Conservation (phyloP, 2,329 filamentous ascomycete genomes). For the Hypoxylon sp. region DNA sequence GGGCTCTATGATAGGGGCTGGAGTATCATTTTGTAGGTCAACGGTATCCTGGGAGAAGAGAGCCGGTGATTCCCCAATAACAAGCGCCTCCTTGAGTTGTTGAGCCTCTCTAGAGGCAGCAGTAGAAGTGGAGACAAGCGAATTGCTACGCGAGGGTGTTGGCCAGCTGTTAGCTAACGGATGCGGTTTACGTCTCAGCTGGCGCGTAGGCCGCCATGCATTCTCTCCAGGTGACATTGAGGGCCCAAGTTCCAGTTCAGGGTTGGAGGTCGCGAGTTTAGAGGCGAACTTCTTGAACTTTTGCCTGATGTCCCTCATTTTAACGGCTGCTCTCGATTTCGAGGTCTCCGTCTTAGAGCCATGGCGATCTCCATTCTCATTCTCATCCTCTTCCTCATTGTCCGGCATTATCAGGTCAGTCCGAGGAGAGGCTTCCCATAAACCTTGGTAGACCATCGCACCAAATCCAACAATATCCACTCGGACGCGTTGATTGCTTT, state of each 20-base stretch:
- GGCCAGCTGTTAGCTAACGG: background rate
- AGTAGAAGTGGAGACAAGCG: background rate
- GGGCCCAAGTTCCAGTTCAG: background rate
- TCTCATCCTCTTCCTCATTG: background rate
- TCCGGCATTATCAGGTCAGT: constrained; percentile 4
- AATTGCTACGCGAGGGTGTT: background rate
- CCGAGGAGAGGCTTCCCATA: background rate
- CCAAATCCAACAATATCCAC: background rate
- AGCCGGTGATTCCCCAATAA: background rate
- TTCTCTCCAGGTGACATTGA: background rate
- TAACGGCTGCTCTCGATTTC: background rate
- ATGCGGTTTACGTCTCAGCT: background rate
- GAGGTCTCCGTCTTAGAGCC: background rate
- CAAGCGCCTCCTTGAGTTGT: background rate
- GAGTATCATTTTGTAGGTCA: background rate
- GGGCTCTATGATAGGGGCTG: background rate
- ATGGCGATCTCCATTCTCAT: background rate
- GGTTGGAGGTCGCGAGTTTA: background rate
- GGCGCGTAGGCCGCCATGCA: background rate
- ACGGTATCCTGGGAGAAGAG: background rate
- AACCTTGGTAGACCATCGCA: constrained; percentile 1
- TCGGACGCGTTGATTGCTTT: background rate
- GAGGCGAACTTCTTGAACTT: background rate
- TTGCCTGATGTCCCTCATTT: background rate
- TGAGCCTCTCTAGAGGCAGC: background rate